Evolutionary conservation across 139 green algal genomes (phyloP), one percentile per base, ranked within the genome.

Genomic region (Asterochloris sp.): DNA sequence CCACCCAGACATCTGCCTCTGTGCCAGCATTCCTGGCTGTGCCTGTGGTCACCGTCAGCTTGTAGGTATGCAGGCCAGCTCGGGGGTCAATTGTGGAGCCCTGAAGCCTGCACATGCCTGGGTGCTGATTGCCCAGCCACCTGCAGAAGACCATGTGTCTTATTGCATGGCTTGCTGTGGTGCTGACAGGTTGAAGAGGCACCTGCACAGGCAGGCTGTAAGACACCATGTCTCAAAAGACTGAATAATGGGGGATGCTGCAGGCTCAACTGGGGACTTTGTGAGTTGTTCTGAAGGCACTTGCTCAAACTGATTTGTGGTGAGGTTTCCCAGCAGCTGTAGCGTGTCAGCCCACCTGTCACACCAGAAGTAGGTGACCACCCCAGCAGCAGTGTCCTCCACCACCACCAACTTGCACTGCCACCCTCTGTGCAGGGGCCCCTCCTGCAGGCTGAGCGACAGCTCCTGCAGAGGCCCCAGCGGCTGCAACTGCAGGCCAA

Each of bases 1-100:
- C 91, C 27, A 92, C 76, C 74, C 85, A 91, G 13, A 94, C 88
- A 69, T 87, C 86, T 63, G 91, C 90, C 75, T 94, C 91, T 23
- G 88, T 93, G 74, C 88, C 88, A 11, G 88, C 88, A 28, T 86
- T 86, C 26, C 66, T 78, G 16, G 82, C 27, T 69, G 91, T 82
- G 38, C 77, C 85, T 11, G 89, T 93, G 60, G 68, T 80, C 24
- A 80, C 60, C 15, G 76, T 60, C 24, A 80, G 17, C 64, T 54
- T 19, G 79, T 62, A 62, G 47, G 23, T 24, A 74, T 82, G 79
- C 47, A 81, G 24, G 24, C 19, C 11, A 12, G 13, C 64, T 4
- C 73, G 1, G 17, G 64, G 73, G n/a, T 75, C 47, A 74, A 29
- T 80, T 54, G 60, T 80, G 76, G 12, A 69, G 54, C 54, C 76